Base-by-base conservation (phyloP, 1,139 yeast genomes). In the Kodamaea ohmeri region DNA sequence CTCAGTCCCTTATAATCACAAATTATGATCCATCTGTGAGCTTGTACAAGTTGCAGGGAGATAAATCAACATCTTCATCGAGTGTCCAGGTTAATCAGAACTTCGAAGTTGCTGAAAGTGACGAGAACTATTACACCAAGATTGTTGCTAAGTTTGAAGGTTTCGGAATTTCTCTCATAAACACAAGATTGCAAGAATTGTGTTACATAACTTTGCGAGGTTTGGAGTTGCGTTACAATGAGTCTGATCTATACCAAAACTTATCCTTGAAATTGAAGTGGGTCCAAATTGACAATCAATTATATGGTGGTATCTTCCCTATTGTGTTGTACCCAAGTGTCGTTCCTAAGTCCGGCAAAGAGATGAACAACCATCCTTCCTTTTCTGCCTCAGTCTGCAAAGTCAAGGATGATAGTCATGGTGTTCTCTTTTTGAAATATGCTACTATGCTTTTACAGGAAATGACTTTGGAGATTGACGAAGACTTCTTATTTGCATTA, bases 281-380 rank as follows among this genome's bases (percentile, higher is more conserved):
- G 98, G 67, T 92, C 30, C 99, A 94, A 58, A 73, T 90, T 38
- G 98, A 94, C 57, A 92, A 94, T 53, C 96, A 89, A 55, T 63
- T 92, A 30, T 87, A 80, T 57, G 96, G 96, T 1, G 87, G 96
- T 8, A 76, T 84, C 2, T 92, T 78, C 63, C 97, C 97, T 5
- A 92, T 90, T 40, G 70, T 92, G 15, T 52, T 92, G n/a, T 94
- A 87, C 56, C 99, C 99, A 2, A 83, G 90, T 6, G 89, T 88
- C 8, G 78, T 94, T 34, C 96, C 97, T 1, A 86, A 87, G 51
- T 81, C 89, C 0, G 80, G 84, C 2, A 78, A 78, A 45, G 98
- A 92, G 51, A 77, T 89, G 78, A 85, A 83, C 42, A 80, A 75
- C 39, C 97, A 92, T 58, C 98, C 98, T 0, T 80, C 96, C 0